Conservation (phyloP, 805 yeast genomes). For the Grigorovia yakushimaensis region DNA sequence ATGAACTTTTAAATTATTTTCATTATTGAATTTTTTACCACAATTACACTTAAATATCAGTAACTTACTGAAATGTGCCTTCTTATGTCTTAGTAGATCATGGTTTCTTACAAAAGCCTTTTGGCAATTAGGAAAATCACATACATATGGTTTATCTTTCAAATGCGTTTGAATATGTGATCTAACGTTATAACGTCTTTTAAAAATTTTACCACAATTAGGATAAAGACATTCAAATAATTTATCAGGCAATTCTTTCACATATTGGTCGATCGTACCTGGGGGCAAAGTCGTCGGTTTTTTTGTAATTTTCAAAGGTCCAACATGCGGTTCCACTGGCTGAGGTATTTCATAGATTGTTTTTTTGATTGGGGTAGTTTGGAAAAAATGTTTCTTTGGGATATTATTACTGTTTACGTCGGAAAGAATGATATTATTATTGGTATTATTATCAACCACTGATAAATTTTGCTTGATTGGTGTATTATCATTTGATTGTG, state of each 20-base stretch:
- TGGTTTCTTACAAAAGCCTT: constrained; percentile 92
- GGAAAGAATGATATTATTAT: not conserved
- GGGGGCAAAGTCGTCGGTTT: constrained; percentile 50
- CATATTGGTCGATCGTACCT: constrained; percentile 77
- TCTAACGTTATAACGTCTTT: constrained; percentile 82
- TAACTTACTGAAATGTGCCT: constrained; percentile 69
- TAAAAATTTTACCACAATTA: constrained; percentile 72
- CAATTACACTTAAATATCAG: constrained; percentile 62
- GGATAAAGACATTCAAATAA: constrained; percentile 65
- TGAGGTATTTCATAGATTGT: constrained; percentile 7
- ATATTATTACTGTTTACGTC: constrained; percentile 3
- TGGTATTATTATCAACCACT: not conserved
- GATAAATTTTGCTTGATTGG: constrained; percentile 10
- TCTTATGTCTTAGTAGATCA: constrained; percentile 81
- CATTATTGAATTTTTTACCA: constrained; percentile 83
- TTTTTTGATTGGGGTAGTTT: constrained; percentile 21
- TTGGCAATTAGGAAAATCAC: constrained; percentile 54
- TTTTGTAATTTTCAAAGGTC: constrained; percentile 18
- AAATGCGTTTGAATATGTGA: constrained; percentile 95
- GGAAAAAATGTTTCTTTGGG: constrained; percentile 25
- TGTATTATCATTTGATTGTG: constrained; percentile 23
- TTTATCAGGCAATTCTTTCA: constrained; percentile 72
- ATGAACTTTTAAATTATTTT: constrained; percentile 82
- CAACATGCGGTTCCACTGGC: constrained; percentile 8
- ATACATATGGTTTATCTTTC: constrained; percentile 84